Evolutionary conservation across 352 stramenopile genomes (phyloP).

Genomic region (Phytophthora ramorum): DNA sequence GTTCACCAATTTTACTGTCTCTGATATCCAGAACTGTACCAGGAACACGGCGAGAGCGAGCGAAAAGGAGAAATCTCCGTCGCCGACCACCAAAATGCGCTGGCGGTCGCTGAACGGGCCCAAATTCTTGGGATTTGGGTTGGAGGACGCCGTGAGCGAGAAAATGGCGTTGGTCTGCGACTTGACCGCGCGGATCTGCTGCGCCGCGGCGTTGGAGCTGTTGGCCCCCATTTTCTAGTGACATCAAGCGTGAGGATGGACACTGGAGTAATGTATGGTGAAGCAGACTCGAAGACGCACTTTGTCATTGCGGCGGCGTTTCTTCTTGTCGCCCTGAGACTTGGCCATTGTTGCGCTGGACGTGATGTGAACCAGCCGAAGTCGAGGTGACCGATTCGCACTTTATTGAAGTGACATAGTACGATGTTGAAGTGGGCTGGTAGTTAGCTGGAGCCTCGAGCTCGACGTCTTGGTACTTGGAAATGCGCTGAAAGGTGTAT

Average conservation of each 20-base stretch:
- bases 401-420: constrained; percentile 15
- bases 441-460: neutral
- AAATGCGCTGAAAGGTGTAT: too few species aligned
- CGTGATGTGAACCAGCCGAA: constrained; percentile 25
- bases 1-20: constrained; percentile 2
- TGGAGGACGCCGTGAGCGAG: constrained; percentile 70
- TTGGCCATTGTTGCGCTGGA: constrained; percentile 26
- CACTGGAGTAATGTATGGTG: neutral
- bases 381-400: constrained; percentile 1
- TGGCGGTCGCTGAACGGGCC: constrained; percentile 80
- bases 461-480: too few species aligned
- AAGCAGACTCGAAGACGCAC: constrained; percentile 11
- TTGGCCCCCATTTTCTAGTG: constrained; percentile 30
- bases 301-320: constrained; percentile 37
- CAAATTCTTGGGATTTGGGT: constrained; percentile 85
- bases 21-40: constrained; percentile 26
- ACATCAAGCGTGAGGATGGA: neutral
- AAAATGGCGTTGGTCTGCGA: constrained; percentile 76
- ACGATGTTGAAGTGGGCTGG: constrained; percentile 10
- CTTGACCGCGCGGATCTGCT: constrained; percentile 52
- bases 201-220: constrained; percentile 12
- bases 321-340: constrained; percentile 33
- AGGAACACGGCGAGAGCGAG: constrained; percentile 77
- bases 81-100: constrained; percentile 83
- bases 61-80: constrained; percentile 88